These are phyloP conservation scores for Lasiodiplodia sp. DNA, from an alignment of 2,329 filamentous ascomycete species.

Conservation along the genomic window DNA sequence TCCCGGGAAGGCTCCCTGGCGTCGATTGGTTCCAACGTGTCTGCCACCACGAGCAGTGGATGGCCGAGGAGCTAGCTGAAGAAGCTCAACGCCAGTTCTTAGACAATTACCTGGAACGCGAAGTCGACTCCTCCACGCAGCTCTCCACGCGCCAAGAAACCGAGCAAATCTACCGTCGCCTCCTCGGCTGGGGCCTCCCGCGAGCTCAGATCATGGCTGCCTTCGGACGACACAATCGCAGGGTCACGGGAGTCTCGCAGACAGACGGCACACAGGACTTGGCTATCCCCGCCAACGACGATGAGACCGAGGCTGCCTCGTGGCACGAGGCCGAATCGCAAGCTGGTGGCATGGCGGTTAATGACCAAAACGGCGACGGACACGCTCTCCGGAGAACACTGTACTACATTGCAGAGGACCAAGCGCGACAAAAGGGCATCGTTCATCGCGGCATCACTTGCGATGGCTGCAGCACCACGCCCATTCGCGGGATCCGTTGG, in stretches of 20 bases:
- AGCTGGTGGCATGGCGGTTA: constrained; percentile 41
- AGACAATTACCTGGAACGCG: constrained; percentile 22
- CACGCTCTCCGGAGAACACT: constrained; percentile 85
- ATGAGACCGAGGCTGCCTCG: constrained; percentile 39
- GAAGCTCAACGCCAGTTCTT: constrained; percentile 25
- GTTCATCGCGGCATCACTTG: constrained; percentile 93
- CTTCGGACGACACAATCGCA: constrained; percentile 19
- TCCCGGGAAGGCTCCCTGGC: constrained; percentile 18
- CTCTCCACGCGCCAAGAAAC: background rate
- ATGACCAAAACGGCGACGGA: constrained; percentile 59
- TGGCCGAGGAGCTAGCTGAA: constrained; percentile 18
- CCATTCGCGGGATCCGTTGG: constrained; percentile 91
- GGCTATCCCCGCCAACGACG: constrained; percentile 15
- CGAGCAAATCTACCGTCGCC: constrained; percentile 7
- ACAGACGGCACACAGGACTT: constrained; percentile 19
- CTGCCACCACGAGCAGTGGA: constrained; percentile 18
- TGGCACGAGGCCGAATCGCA: constrained; percentile 31
- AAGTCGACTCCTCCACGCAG: background rate
- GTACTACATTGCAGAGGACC: constrained; percentile 93
- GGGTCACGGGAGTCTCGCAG: background rate
- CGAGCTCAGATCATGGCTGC: constrained; percentile 11
- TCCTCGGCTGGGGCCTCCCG: constrained; percentile 22
- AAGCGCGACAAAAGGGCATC: constrained; percentile 85
- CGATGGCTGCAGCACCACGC: constrained; percentile 85
- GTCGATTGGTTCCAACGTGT: constrained; percentile 18